phyloP scores from a whole-genome alignment of 306 rosid species.

The Castanopsis chinensis region DNA sequence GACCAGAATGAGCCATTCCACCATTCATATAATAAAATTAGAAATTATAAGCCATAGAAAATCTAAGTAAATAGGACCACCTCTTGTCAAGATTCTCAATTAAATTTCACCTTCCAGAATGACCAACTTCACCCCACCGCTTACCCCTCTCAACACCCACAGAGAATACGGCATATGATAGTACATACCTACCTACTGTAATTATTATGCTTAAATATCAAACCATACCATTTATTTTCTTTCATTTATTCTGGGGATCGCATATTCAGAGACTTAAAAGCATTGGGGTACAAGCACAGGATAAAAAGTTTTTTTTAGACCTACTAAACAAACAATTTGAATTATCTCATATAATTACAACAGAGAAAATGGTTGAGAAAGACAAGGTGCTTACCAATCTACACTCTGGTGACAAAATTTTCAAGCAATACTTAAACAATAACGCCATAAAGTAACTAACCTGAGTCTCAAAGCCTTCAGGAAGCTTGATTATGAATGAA shows the following conservation, averaged over 20 bases:
- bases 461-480: constrained; percentile 92
- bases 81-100: constrained; percentile 45
- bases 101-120: constrained; percentile 22
- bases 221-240: background rate
- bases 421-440: background rate
- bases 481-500: constrained; percentile 90
- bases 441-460: constrained; percentile 38
- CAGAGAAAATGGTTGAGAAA: constrained; percentile 2
- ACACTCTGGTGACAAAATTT: background rate
- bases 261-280: background rate
- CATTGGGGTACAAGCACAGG: constrained; percentile 13
- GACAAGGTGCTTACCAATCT: background rate
- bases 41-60: constrained; percentile 16
- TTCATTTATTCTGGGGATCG: background rate
- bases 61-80: constrained; percentile 18
- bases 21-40: constrained; percentile 8
- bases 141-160: constrained; percentile 17
- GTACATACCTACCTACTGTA: constrained; percentile 5
- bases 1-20: constrained; percentile 44
- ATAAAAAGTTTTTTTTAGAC: constrained; percentile 4
- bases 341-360: constrained; percentile 4
- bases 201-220: constrained; percentile 4
- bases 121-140: constrained; percentile 8
- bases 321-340: constrained; percentile 18
- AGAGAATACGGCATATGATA: background rate